A percentile compares a stretch with the other conserved stretches of the same genome.
Conservation (phyloP, 331 rosid genomes). For the Pyracantha coccinea region DNA sequence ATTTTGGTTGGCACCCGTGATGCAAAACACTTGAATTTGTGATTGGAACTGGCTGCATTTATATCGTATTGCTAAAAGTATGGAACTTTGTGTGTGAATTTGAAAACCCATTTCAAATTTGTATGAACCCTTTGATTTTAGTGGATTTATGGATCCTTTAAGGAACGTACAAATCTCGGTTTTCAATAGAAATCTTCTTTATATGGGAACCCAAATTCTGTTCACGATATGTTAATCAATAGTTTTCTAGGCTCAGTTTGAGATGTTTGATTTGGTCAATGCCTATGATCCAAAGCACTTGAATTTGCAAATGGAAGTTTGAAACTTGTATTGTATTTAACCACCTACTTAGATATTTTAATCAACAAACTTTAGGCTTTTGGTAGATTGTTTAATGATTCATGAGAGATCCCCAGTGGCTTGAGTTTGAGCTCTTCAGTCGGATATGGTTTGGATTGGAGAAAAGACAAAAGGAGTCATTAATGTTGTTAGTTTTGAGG, state of each 20-base stretch:
- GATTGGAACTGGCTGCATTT: constrained; percentile 1
- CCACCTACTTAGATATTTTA: neutral
- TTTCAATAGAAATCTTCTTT: neutral
- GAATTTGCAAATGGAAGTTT: constrained; percentile 1
- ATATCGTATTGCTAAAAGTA: constrained; percentile 6
- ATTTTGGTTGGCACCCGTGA: neutral
- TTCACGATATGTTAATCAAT: neutral
- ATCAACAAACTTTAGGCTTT: neutral
- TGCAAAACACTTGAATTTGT: constrained; percentile 1
- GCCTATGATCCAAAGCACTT: constrained; percentile 1
- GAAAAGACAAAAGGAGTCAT: neutral
- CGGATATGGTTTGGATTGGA: neutral
- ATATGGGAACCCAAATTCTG: neutral
- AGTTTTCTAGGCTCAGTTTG: neutral
- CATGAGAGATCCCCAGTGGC: neutral
- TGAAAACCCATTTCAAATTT: neutral
- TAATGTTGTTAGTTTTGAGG: neutral
- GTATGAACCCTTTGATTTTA: neutral
- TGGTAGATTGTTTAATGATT: neutral
- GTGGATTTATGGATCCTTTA: neutral
- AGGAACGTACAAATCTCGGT: neutral
- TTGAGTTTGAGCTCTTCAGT: neutral
- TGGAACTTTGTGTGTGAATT: neutral
- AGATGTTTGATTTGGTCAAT: neutral
- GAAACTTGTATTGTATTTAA: neutral